Evolutionary conservation across 345 rosid species (phyloP), one percentile per base, ranked within the genome.

Genomic region (Sisymbrium irio): DNA sequence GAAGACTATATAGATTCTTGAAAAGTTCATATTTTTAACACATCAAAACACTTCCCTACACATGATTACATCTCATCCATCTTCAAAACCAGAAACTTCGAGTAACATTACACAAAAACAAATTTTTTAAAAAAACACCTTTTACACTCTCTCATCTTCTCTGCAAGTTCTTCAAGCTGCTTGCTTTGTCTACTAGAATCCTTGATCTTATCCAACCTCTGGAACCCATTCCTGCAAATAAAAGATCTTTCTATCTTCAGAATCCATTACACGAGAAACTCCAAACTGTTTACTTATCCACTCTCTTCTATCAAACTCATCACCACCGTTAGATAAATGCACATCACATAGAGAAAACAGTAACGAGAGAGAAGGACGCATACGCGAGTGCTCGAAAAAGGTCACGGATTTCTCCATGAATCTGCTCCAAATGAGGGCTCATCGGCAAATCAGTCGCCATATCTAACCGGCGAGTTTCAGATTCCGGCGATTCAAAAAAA

Each of bases 351-450:
- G 37, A 50, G 27, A 49, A 4, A 9, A 28, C 7, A 54, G 12
- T 40, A 10, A 37, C 1, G 9, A 36, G 41, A 61, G 53, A 28
- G 45, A 36, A 69, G n/a, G n/a, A n/a, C n/a, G n/a, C 81, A 60
- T 85, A 91, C 97, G 91, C 81, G 78, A 93, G 93, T 25, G 91
- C 94, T 63, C 98, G 88, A 40, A 89, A 89, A 73, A 84, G 83
- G 80, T 93, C 97, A 44, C 84, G 88, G 67, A 91, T 93, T 81
- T 93, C 94, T 9, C 92, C 96, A 17, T 91, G 92, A 85, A 91
- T 91, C 91, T 89, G 97, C 87, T 93, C 98, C 88, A 93, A 79
- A 75, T 89, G 97, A 66, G 93, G 88, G 67, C 71, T 84, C 97
- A 89, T 87, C 76, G 79, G 91, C 65, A 90, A 65, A 8, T 83